Conservation (phyloP, 1,284 basidiomycete genomes). For the Schizopora paradoxa region DNA sequence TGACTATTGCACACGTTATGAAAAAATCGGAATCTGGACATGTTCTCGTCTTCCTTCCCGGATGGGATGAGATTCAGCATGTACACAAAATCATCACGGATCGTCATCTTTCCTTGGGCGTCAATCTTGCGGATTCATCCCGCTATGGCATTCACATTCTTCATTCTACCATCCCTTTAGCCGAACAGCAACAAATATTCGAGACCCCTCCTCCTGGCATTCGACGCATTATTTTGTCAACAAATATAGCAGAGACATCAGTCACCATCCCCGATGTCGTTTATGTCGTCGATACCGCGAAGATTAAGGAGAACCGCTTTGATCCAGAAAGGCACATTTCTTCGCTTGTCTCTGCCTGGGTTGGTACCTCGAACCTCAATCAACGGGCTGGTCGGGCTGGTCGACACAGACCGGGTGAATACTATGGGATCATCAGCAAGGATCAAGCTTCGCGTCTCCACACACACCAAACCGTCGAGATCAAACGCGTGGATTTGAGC, state of each 20-base stretch:
- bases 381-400: conserved; percentile 94
- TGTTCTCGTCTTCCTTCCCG: conserved; percentile 87
- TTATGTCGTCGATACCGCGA: conserved; percentile 87
- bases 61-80: conserved; percentile 89
- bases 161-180: conserved; percentile 87
- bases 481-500: conserved; percentile 90
- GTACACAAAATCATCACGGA: conserved; percentile 67
- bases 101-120: conserved; percentile 46
- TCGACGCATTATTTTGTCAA: conserved; percentile 86
- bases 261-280: conserved; percentile 97
- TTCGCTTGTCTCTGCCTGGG: conserved; percentile 85
- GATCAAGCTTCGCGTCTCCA: conserved; percentile 60
- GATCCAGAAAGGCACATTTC: conserved; percentile 88
- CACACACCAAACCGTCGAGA: conserved; percentile 90
- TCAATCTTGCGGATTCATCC: conserved; percentile 55
- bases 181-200: conserved; percentile 90
- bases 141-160: conserved; percentile 81
- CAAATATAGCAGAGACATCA: conserved; percentile 96
- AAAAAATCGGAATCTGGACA: conserved; percentile 78
- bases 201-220: conserved; percentile 73
- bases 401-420: conserved; percentile 87
- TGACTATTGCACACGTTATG: conserved; percentile 79
- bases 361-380: conserved; percentile 89
- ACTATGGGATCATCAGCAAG: conserved; percentile 80
- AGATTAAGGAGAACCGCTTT: conserved; percentile 91